Base-by-base conservation (phyloP, 73 alveolate genomes). In the Uronychia setigera region DNA sequence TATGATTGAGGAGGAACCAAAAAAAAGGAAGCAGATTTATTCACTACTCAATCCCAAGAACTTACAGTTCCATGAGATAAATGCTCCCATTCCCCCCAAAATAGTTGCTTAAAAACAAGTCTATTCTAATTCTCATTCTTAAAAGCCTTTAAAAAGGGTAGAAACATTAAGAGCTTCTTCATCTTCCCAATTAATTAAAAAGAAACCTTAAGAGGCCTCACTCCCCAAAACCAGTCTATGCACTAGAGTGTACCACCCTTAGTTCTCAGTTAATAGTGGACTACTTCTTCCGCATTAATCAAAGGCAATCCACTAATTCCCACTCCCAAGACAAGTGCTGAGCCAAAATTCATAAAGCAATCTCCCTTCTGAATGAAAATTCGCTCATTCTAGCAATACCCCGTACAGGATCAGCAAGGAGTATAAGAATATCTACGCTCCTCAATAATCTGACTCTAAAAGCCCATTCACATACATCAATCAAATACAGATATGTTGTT, bases 61-160 rank as follows among this genome's bases (percentile, higher is more conserved):
- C 67, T 5, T 46, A 19, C n/a, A 11, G 5, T 46, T 11, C 67
- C n/a, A 46, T 46, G n/a, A 11, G 5, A 5, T 19, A 46, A 19
- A 46, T 5, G 67, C 67, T 46, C 67, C 67, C 19, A 46, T 11
- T 46, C 19, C 67, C 19, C 67, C 67, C 19, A 46, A 46, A n/a
- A n/a, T n/a, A n/a, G n/a, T n/a, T n/a, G 67, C 67, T 46, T 46
- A 46, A 46, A 46, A 46, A 46, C 67, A 46, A 46, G 67, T 46
- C 67, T 11, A 46, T 11, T 5, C 67, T 19, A 46, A 19, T n/a
- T n/a, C n/a, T n/a, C n/a, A n/a, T n/a, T n/a, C n/a, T n/a, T n/a
- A n/a, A n/a, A n/a, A n/a, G n/a, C n/a, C n/a, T n/a, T n/a, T n/a
- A 46, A 46, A 46, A 46, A 46, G 67, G n/a, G 5, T 46, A 5